Conservation (phyloP, 2,329 filamentous ascomycete species). For the Talaromyces funiculosus region DNA sequence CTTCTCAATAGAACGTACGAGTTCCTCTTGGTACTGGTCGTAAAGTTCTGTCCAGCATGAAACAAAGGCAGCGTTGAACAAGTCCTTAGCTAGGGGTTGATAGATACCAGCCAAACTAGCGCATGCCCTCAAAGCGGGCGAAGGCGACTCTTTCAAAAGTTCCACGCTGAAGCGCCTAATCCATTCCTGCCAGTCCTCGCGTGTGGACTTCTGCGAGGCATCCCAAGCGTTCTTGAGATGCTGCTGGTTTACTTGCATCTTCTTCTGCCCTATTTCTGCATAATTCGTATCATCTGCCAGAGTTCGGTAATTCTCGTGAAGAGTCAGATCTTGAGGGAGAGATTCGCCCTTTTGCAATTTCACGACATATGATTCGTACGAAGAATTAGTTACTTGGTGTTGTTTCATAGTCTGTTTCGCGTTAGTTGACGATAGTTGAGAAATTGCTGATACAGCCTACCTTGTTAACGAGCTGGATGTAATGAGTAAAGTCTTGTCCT, state of each 20-base stretch:
- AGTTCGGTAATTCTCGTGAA: constrained; percentile 72
- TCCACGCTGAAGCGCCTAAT: constrained; percentile 95
- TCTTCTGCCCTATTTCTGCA: constrained; percentile 82
- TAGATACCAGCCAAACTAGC: constrained; percentile 87
- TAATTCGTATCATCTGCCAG: constrained; percentile 74
- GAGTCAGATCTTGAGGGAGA: constrained; percentile 88
- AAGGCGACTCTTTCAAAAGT: constrained; percentile 87
- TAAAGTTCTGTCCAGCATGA: constrained; percentile 99
- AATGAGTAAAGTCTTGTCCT: constrained; percentile 90
- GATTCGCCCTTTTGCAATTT: constrained; percentile 94
- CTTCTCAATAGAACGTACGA: constrained; percentile 91
- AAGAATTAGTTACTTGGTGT: constrained; percentile 78
- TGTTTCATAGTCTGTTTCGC: constrained; percentile 52
- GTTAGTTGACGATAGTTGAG: not conserved
- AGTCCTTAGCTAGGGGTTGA: constrained; percentile 79
- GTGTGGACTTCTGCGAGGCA: constrained; percentile 90
- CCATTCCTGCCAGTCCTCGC: constrained; percentile 99
- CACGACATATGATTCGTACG: constrained; percentile 85
- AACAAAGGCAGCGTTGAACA: constrained; percentile 98
- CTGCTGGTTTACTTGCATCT: constrained; percentile 93
- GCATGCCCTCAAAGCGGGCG: constrained; percentile 89
- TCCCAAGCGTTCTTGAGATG: constrained; percentile 98
- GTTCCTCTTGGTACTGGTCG: constrained; percentile 92
- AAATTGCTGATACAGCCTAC: constrained; percentile 31
- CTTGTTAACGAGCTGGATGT: constrained; percentile 89